phyloP scores from a whole-genome alignment of 176 grass and related monocot species.

The Cenchrus purpureus region DNA sequence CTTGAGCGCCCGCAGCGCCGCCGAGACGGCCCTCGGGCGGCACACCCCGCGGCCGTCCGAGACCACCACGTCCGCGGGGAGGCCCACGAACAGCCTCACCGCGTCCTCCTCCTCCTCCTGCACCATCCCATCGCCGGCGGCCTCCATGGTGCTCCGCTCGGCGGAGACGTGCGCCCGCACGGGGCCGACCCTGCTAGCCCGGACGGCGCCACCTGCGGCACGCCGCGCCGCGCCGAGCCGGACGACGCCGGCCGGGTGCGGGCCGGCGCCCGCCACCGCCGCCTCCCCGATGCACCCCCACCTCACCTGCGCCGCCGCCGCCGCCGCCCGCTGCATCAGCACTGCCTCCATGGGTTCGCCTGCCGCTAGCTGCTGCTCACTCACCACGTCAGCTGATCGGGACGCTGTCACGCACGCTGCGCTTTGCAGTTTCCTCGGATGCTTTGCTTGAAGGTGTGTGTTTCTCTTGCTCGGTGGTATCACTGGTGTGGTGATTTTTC shows the following conservation, averaged over 20 bases:
- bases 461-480: neutral
- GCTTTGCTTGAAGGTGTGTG: neutral
- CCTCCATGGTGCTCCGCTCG: neutral
- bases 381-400: neutral
- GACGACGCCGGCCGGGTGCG: neutral
- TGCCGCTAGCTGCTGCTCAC: neutral
- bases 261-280: neutral
- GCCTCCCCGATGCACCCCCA: slow-evolving; percentile 25
- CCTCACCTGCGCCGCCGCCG: neutral
- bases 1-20: slow-evolving; percentile 68
- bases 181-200: neutral
- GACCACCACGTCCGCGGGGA: slow-evolving; percentile 66
- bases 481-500: neutral
- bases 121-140: slow-evolving; percentile 3
- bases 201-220: neutral
- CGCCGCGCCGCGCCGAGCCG: neutral
- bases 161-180: neutral
- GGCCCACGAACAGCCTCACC: slow-evolving; percentile 69
- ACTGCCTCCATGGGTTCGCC: slow-evolving; percentile 22
- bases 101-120: slow-evolving; percentile 38
- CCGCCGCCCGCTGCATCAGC: neutral
- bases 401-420: neutral
- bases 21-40: slow-evolving; percentile 53
- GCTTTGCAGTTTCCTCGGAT: neutral
- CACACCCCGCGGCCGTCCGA: slow-evolving; percentile 46